These are phyloP conservation scores for Novymonas esmeraldas DNA, from an alignment of 208 protist species.

Conservation along the genomic window DNA sequence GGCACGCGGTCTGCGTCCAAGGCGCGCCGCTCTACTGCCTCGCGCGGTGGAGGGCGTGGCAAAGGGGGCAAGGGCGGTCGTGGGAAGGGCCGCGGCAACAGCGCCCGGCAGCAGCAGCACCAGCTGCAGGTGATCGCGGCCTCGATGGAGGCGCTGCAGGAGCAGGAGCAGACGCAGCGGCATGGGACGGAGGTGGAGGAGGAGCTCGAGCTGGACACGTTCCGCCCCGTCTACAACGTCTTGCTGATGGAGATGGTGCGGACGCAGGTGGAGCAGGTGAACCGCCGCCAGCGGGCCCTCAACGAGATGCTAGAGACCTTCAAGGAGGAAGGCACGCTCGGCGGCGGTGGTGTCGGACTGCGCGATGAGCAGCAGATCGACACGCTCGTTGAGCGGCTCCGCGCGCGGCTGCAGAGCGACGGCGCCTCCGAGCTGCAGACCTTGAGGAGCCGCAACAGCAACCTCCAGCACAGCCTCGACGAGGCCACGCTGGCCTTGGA, in stretches of 20 bases:
- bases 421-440: slow-evolving; percentile 45
- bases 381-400: slow-evolving; percentile 45
- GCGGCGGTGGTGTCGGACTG: slow-evolving; percentile 15
- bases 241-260: slow-evolving; percentile 79
- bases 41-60: slow-evolving; percentile 15
- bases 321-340: slow-evolving; percentile 40
- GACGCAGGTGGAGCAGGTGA: slow-evolving; percentile 60
- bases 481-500: slow-evolving; percentile 62
- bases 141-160: slow-evolving; percentile 28
- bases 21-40: slow-evolving; percentile 1
- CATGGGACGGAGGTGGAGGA: slow-evolving; percentile 46
- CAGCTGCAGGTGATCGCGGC: slow-evolving; percentile 25
- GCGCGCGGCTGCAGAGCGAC: slow-evolving; percentile 47
- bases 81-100: slow-evolving; percentile 14
- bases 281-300: slow-evolving; percentile 54
- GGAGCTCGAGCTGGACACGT: slow-evolving; percentile 50
- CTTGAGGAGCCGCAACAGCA: slow-evolving; percentile 50
- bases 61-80: slow-evolving; percentile 2
- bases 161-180: slow-evolving; percentile 46
- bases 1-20: slow-evolving; percentile 1
- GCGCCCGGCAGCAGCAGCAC: slow-evolving; percentile 7
- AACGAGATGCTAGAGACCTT: slow-evolving; percentile 64
- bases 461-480: slow-evolving; percentile 55
- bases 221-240: slow-evolving; percentile 66
- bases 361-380: slow-evolving; percentile 31